Evolutionary conservation across 495 filamentous ascomycete genomes (phyloP).

Genomic region (Aspergillus wentii): DNA sequence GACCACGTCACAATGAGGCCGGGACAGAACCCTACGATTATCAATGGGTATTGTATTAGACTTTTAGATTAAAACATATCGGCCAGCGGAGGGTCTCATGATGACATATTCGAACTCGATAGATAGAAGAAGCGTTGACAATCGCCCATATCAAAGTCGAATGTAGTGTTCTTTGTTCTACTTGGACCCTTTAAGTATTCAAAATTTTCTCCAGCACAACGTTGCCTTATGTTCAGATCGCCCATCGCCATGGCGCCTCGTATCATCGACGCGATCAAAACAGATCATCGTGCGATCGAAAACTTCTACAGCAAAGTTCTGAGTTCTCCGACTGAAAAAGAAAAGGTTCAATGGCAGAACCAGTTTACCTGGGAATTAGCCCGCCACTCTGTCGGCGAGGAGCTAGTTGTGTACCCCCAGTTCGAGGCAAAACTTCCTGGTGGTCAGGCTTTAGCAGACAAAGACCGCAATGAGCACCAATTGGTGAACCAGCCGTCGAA

Average conservation of each 20-base stretch:
- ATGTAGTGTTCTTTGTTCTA: too few species aligned
- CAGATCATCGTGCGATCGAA: conserved; percentile 62
- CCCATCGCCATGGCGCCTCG: background rate
- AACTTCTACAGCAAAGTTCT: conserved; percentile 54
- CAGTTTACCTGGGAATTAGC: conserved; percentile 69
- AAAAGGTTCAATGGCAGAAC: conserved; percentile 54
- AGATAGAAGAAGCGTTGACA: too few species aligned
- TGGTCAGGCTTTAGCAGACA: conserved; percentile 50
- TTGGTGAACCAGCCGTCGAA: conserved; percentile 24
- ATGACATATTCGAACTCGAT: too few species aligned
- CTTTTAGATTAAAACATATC: too few species aligned
- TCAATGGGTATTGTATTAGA: too few species aligned
- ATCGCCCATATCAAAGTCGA: too few species aligned
- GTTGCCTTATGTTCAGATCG: too few species aligned
- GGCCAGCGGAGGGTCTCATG: too few species aligned
- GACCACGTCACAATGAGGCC: too few species aligned
- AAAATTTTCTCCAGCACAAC: too few species aligned
- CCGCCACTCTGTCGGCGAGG: conserved; percentile 60
- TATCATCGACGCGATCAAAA: conserved; percentile 48
- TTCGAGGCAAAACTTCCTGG: conserved; percentile 53
- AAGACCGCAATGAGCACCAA: conserved; percentile 56
- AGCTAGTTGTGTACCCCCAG: conserved; percentile 65
- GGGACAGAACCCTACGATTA: too few species aligned
- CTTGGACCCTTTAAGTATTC: too few species aligned
- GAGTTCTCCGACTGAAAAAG: conserved; percentile 37